phyloP scores from a whole-genome alignment of 495 filamentous ascomycete species.

The Beverwykella pulmonaria region DNA sequence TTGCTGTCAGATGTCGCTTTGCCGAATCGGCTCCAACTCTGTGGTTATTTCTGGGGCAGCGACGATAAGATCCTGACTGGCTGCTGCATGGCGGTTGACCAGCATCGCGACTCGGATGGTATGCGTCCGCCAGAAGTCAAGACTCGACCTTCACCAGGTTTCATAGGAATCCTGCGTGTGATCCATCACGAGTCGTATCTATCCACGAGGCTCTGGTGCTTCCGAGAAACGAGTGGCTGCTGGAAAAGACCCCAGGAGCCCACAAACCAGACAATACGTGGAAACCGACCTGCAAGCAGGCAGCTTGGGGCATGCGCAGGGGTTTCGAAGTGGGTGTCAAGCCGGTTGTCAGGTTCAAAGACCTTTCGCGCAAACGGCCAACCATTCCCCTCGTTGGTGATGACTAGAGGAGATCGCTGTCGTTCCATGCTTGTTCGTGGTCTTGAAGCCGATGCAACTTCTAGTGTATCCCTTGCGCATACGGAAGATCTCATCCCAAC shows the following conservation, averaged over 20 bases:
- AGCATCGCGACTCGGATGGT: conserved; percentile 6
- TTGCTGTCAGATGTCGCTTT: conserved; percentile 20
- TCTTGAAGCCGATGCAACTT: neutral
- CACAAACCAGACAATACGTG: neutral
- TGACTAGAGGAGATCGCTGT: neutral
- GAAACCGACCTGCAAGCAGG: neutral
- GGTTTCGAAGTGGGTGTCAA: neutral
- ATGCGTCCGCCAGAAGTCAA: neutral
- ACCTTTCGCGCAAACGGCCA: neutral
- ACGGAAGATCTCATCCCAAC: neutral
- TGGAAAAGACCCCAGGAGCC: no score
- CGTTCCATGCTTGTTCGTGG: neutral
- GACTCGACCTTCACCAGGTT: neutral
- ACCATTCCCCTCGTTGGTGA: neutral
- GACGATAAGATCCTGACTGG: conserved; percentile 22
- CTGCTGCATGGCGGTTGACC: conserved; percentile 10
- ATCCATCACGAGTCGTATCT: conserved; percentile 3
- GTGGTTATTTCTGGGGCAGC: conserved; percentile 16
- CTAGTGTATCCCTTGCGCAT: neutral
- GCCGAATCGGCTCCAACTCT: conserved; percentile 5
- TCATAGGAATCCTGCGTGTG: neutral
- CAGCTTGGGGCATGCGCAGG: neutral
- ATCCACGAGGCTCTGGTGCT: neutral
- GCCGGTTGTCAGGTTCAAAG: neutral
- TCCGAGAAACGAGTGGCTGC: neutral